These are phyloP conservation scores for Cryptococcus hybrid DNA, from an alignment of 1,284 basidiomycete species.

Conservation along the genomic window DNA sequence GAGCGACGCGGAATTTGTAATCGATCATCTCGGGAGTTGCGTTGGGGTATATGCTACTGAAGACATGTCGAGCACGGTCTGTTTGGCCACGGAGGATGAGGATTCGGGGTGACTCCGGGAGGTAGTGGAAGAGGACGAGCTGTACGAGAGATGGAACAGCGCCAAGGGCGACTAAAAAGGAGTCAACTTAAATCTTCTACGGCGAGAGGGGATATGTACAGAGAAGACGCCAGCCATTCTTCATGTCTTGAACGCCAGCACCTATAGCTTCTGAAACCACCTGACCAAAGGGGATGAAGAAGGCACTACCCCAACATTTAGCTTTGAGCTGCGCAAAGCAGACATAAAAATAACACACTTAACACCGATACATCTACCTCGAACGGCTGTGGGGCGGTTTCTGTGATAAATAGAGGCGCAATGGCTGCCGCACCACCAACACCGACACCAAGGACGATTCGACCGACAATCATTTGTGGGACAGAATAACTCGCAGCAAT, in stretches of 20 bases:
- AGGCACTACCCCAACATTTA: conserved; percentile 20
- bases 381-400: conserved; percentile 38
- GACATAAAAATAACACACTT: conserved; percentile 10
- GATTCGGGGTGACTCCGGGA: conserved; percentile 45
- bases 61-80: conserved; percentile 24
- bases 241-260: conserved; percentile 21
- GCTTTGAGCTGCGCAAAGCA: background rate
- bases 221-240: conserved; percentile 18
- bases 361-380: conserved; percentile 32
- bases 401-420: conserved; percentile 30
- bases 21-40: conserved; percentile 35
- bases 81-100: conserved; percentile 27
- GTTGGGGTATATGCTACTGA: conserved; percentile 29
- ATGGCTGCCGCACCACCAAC: conserved; percentile 4
- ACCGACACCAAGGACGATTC: conserved; percentile 45
- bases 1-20: conserved; percentile 25
- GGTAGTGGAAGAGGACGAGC: conserved; percentile 38
- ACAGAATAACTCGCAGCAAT: conserved; percentile 23
- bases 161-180: conserved; percentile 21
- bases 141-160: conserved; percentile 41
- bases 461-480: conserved; percentile 29
- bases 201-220: conserved; percentile 7
- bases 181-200: background rate
- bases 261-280: conserved; percentile 38
- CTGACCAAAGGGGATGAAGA: conserved; percentile 21